These are phyloP conservation scores for Gossypium stocksii DNA, from an alignment of 345 rosid species.

Conservation along the genomic window DNA sequence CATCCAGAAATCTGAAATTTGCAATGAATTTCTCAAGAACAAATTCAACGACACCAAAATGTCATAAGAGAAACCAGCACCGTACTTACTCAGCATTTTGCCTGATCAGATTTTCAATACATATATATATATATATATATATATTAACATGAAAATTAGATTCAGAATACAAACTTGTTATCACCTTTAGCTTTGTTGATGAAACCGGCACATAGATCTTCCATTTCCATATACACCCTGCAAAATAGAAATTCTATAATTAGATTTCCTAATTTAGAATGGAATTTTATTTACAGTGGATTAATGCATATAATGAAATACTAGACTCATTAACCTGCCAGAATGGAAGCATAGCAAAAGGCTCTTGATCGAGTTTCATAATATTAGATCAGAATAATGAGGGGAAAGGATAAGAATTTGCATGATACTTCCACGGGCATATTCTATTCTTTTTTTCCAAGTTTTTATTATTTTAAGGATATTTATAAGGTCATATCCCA, in stretches of 20 bases:
- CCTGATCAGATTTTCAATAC: background rate
- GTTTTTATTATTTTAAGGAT: background rate
- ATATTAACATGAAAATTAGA: background rate
- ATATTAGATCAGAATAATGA: background rate
- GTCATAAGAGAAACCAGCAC: background rate
- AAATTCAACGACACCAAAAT: background rate
- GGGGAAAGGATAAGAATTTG: no score
- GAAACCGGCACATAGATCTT: background rate
- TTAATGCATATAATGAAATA: background rate
- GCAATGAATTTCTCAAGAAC: background rate
- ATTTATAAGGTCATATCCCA: background rate
- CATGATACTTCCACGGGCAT: background rate
- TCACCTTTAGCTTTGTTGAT: background rate
- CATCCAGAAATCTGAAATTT: background rate
- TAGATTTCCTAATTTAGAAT: background rate
- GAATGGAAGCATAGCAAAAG: background rate
- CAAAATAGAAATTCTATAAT: background rate
- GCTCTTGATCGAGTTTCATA: background rate
- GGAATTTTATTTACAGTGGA: background rate
- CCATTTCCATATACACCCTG: conserved; percentile 1
- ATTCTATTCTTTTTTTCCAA: no score
- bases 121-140: background rate
- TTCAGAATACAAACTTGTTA: background rate
- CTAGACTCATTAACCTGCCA: background rate
- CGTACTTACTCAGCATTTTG: background rate